Evolutionary conservation across 202 grass and related monocot species (phyloP), one percentile per base, ranked within the genome.

Genomic region (Elaeis oleifera): DNA sequence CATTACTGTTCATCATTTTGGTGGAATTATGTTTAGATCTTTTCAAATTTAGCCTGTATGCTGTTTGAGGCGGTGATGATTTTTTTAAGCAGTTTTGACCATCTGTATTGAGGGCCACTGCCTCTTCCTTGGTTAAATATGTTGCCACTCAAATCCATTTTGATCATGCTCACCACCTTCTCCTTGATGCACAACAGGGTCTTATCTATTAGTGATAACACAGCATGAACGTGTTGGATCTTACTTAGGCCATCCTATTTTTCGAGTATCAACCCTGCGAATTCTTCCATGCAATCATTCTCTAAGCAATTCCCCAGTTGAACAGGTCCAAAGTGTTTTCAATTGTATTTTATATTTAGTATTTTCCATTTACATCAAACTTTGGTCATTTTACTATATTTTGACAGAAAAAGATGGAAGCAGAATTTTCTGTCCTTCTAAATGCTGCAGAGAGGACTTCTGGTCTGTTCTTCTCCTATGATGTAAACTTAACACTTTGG

Each of bases 391-490:
- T 56, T 18, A 51, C 17, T 71, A 67, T 56, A 15, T 80, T 27
- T 83, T 56, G 39, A 18, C 79, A 97, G 94, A 97, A 89, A 80
- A 97, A 86, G 64, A 64, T 75, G 77, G 94, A 97, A 73, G 68
- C 70, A 32, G 74, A 92, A 60, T 97, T 89, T 64, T 79, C 75
- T 2, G 79, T 79, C 56, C 83, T 92, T 25, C 53, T 97, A 63
- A 70, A 82, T 73, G 82, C 88, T 78, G 81, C 88, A 16, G 79
- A 99, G 72, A 83, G 70, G 63, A 69, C 74, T 16, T 61, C 87
- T 52, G 94, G 94, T 44, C 77, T 99, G 20, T 86, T 89, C 70
- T 94, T 99, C 66, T 99, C 85, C 21, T 99, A 94, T 8, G 94
- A 99, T 71, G 71, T 78, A 36, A 99, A 99, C 75, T 79, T 99